These are phyloP conservation scores for Lactarius indigo DNA, from an alignment of 768 basidiomycete species.

Conservation along the genomic window DNA sequence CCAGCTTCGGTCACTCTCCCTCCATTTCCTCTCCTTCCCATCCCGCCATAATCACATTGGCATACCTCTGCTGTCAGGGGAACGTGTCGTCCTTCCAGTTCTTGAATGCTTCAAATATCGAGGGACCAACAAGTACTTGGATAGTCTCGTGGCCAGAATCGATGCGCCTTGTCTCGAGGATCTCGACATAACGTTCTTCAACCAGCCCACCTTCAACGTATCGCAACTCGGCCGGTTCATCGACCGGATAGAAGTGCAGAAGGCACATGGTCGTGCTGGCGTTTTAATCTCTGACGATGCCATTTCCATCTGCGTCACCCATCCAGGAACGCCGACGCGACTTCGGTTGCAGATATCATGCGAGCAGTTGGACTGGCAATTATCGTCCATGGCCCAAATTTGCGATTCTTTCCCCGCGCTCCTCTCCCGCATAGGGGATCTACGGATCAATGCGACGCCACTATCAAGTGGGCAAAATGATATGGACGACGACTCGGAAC, in stretches of 20 bases:
- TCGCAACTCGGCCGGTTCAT: background rate
- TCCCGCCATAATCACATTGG: background rate
- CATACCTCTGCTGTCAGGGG: background rate
- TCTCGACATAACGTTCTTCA: background rate
- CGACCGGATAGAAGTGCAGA: background rate
- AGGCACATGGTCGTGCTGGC: background rate
- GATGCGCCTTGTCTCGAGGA: background rate
- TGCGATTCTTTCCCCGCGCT: background rate
- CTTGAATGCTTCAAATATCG: background rate
- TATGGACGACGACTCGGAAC: background rate
- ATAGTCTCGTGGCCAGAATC: background rate
- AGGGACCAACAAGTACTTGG: background rate
- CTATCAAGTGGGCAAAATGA: background rate
- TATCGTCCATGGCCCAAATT: background rate
- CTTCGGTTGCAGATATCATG: background rate
- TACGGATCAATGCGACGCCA: background rate
- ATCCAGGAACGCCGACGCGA: background rate
- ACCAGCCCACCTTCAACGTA: background rate
- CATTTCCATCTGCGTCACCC: background rate
- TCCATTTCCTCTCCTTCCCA: background rate
- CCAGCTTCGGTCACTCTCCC: background rate
- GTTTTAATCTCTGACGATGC: background rate
- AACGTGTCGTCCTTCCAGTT: background rate
- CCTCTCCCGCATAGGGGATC: background rate
- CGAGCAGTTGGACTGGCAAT: background rate